Percentiles rank a stretch among this genome's conserved stretches.
Conservation (phyloP, 2,329 filamentous ascomycete species). For the Aspergillus pseudonomiae region DNA sequence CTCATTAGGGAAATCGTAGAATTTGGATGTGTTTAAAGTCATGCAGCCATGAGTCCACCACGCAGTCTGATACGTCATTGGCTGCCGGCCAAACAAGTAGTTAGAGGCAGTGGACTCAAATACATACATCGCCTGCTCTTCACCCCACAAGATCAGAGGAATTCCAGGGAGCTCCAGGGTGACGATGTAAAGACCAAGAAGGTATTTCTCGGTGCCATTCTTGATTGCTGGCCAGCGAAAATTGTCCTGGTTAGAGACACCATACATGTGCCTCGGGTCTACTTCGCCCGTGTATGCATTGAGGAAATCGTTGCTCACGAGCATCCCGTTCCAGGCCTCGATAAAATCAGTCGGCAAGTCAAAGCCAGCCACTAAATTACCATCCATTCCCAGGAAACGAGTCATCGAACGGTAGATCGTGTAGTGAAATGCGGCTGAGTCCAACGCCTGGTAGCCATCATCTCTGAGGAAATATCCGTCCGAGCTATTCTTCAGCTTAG, state of each 20-base stretch:
- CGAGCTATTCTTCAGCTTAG: conserved; percentile 50
- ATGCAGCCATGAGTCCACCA: conserved; percentile 70
- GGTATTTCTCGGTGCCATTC: conserved; percentile 59
- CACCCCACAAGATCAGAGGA: conserved; percentile 66
- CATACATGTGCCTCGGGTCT: conserved; percentile 67
- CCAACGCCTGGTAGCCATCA: conserved; percentile 56
- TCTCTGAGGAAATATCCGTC: conserved; percentile 56
- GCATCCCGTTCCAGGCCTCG: conserved; percentile 59
- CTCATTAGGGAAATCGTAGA: conserved; percentile 61
- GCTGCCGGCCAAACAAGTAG: conserved; percentile 66
- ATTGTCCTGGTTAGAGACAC: conserved; percentile 67
- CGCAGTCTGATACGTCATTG: conserved; percentile 63
- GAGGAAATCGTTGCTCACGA: conserved; percentile 61
- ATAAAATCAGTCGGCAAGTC: conserved; percentile 60
- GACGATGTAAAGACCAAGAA: conserved; percentile 62
- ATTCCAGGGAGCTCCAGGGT: conserved; percentile 64
- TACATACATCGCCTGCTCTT: conserved; percentile 67
- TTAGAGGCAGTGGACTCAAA: conserved; percentile 66
- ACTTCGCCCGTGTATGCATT: conserved; percentile 64
- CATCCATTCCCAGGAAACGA: conserved; percentile 64
- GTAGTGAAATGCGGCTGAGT: conserved; percentile 66
- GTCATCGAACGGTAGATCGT: conserved; percentile 63
- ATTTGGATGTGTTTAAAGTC: conserved; percentile 57
- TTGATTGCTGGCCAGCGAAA: conserved; percentile 65
- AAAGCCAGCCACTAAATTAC: conserved; percentile 57